Conservation (phyloP, 768 basidiomycete genomes). For the Boletus pseudo-olivaceus region DNA sequence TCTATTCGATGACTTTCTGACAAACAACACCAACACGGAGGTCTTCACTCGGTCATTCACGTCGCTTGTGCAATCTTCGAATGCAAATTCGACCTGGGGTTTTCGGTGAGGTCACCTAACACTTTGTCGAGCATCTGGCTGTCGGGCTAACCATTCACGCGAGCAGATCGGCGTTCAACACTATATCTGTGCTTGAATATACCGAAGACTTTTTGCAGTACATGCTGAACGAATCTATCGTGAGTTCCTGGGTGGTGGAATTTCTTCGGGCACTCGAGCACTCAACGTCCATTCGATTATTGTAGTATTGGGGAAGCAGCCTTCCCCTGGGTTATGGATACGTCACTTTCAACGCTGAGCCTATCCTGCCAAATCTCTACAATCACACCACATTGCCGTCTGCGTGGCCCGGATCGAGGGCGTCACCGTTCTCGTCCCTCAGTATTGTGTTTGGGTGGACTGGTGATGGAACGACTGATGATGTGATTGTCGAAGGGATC, state of each 20-base stretch:
- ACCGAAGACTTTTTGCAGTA: constrained; percentile 16
- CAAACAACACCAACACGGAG: constrained; percentile 1
- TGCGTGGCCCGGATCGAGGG: constrained; percentile 48
- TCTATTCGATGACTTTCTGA: constrained; percentile 32
- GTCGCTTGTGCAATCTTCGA: constrained; percentile 25
- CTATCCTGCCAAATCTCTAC: constrained; percentile 43
- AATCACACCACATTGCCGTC: constrained; percentile 35
- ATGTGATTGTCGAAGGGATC: constrained; percentile 38
- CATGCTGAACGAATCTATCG: constrained; percentile 15
- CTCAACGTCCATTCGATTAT: background rate
- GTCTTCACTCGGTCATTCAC: constrained; percentile 22
- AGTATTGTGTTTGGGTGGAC: constrained; percentile 49
- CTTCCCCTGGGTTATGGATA: constrained; percentile 38
- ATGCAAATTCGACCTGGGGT: constrained; percentile 15
- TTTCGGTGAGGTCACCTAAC: constrained; percentile 21
- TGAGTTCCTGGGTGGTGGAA: constrained; percentile 5
- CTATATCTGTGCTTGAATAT: constrained; percentile 24
- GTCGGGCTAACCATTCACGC: background rate
- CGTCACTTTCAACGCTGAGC: constrained; percentile 48
- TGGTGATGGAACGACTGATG: constrained; percentile 35
- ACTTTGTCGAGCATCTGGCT: background rate
- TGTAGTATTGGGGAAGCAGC: constrained; percentile 42
- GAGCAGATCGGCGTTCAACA: constrained; percentile 22
- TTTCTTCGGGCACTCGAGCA: background rate
- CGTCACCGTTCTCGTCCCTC: constrained; percentile 38